phyloP scores from a whole-genome alignment of 768 basidiomycete species.

The Agaricus subrufescens region DNA sequence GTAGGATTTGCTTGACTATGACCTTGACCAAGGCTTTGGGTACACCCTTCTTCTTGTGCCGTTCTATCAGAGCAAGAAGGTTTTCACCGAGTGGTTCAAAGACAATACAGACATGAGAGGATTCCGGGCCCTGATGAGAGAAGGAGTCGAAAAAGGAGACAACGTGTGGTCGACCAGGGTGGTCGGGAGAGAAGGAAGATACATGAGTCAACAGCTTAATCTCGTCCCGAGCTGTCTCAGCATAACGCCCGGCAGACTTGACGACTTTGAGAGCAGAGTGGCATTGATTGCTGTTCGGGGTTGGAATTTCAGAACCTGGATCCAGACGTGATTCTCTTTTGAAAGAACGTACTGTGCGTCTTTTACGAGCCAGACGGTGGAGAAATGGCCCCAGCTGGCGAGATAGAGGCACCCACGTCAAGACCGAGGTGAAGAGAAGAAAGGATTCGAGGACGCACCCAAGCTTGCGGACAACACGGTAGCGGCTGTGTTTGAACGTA shows the following conservation, averaged over 20 bases:
- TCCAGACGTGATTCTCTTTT: constrained; percentile 3
- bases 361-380: constrained; percentile 89
- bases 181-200: constrained; percentile 61
- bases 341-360: constrained; percentile 57
- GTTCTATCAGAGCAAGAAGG: constrained; percentile 66
- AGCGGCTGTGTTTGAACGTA: constrained; percentile 78
- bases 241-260: constrained; percentile 92
- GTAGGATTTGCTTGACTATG: constrained; percentile 81
- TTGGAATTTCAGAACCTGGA: constrained; percentile 9
- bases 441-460: constrained; percentile 44
- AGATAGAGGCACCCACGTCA: constrained; percentile 10
- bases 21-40: constrained; percentile 78
- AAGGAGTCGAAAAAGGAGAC: constrained; percentile 93
- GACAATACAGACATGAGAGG: constrained; percentile 83
- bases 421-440: constrained; percentile 17
- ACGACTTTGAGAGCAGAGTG: constrained; percentile 94
- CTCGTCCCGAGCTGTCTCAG: constrained; percentile 95
- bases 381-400: constrained; percentile 89
- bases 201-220: constrained; percentile 87
- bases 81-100: constrained; percentile 85
- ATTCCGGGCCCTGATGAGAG: constrained; percentile 66
- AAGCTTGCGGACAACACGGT: constrained; percentile 84
- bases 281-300: constrained; percentile 45
- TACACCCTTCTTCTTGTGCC: constrained; percentile 81
- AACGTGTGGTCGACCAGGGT: constrained; percentile 75